Base-by-base conservation (phyloP, 179 eudicot species). In the Silene coronaria region DNA sequence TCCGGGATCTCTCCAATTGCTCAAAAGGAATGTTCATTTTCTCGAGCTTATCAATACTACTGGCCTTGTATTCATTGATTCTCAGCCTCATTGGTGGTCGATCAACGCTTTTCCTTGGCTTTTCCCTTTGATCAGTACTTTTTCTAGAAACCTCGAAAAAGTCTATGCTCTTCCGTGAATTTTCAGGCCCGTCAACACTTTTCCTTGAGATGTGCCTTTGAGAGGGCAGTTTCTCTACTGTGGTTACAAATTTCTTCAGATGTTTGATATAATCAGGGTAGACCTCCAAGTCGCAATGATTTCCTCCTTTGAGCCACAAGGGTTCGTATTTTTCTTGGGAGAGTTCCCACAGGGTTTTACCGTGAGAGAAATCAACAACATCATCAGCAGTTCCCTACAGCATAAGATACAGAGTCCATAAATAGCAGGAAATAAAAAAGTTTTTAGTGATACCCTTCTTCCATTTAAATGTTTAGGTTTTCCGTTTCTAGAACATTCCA, bases 221-320 rank as follows among this genome's bases (percentile, higher is more conserved):
- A 12, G 98, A 88, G 11, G 90, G 97, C 4, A 96, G 82, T 81
- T 88, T 93, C 80, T 93, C 98, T 17, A 92, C 83, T 0, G 77
- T 78, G 57, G 83, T 71, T 63, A 93, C 82, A 69, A 91, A 93
- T 83, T 86, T 91, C 81, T 89, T 93, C 26, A 93, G 90, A 82
- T 91, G 98, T 73, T 83, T 84, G 46, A 93, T 87, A 22, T 90
- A 93, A 21, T 93, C 97, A 2, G 98, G 98, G 74, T 79, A 90
- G 38, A 88, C 87, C 76, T 93, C 98, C 78, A 93, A 80, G 85
- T 93, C 89, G 62, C 98, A 91, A 76, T 93, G 98, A 74, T 86
- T 91, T 42, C 98, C 98, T 11, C 97, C 98, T 85, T 91, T 91
- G 59, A 93, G 82, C 98, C 98, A 93, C 45, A 93, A 82, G 7